A percentile compares a stretch with the other conserved stretches of the same genome.
phyloP scores from a whole-genome alignment of 306 rosid genomes.

The Amphicarpaea edgeworthii region DNA sequence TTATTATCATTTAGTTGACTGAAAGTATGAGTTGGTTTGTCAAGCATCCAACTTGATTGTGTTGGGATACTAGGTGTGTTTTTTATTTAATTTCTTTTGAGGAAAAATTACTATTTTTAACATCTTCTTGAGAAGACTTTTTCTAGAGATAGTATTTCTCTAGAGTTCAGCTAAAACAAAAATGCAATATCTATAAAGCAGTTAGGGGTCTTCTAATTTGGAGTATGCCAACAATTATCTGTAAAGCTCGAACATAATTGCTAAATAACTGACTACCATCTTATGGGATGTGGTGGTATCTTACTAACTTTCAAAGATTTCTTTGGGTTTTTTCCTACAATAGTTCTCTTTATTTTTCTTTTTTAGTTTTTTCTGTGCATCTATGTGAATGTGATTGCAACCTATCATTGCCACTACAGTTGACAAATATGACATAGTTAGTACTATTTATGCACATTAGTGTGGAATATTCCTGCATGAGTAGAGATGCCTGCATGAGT shows the following conservation, averaged over 20 bases:
- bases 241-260: conserved; percentile 16
- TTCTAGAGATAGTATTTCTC: background rate
- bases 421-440: background rate
- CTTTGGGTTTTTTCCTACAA: conserved; percentile 12
- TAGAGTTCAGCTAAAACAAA: background rate
- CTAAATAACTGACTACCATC: conserved; percentile 1
- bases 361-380: background rate
- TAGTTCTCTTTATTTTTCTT: background rate
- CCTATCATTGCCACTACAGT: background rate
- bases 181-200: background rate
- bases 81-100: background rate
- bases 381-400: conserved; percentile 10
- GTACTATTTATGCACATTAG: conserved; percentile 19
- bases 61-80: background rate
- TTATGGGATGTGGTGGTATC: conserved; percentile 4
- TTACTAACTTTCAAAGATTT: conserved; percentile 8
- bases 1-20: too few species aligned
- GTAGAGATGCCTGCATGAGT: background rate
- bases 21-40: too few species aligned
- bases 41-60: background rate
- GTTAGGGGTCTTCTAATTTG: background rate
- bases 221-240: background rate
- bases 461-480: background rate
- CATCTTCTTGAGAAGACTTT: background rate
- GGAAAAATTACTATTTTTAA: background rate